A percentile compares a stretch with the other conserved stretches of the same genome.
Evolutionary conservation across 1,284 basidiomycete species (phyloP).

Genomic region (Ceratobasidium sp.): DNA sequence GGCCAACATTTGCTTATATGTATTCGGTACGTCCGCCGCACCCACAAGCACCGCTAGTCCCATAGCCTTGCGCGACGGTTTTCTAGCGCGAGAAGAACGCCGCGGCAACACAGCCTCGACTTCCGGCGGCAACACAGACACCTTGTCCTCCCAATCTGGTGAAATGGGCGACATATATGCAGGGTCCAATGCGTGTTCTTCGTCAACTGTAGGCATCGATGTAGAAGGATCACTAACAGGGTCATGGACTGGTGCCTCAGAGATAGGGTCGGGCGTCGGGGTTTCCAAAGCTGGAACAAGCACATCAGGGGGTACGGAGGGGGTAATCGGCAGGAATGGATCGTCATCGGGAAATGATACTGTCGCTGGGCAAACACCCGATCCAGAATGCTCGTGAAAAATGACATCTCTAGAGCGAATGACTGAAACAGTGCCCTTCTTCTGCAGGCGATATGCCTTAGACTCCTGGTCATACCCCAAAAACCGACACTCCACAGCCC

Average conservation of each 20-base stretch:
- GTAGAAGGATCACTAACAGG: too few relatives aligned
- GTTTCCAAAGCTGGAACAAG: too few relatives aligned
- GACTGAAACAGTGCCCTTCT: slow-evolving; percentile 10
- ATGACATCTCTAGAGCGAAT: slow-evolving; percentile 36
- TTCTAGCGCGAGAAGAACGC: too few relatives aligned
- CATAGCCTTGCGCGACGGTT: too few relatives aligned
- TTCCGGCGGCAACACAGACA: background rate
- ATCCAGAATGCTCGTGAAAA: slow-evolving; percentile 31
- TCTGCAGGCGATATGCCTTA: slow-evolving; percentile 27
- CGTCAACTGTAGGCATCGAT: too few relatives aligned
- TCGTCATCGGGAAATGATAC: too few relatives aligned
- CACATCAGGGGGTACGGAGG: too few relatives aligned
- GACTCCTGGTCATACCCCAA: slow-evolving; percentile 21
- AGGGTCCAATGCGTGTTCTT: too few relatives aligned
- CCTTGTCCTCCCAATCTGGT: slow-evolving; percentile 5
- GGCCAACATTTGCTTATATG: background rate
- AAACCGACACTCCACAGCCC: slow-evolving; percentile 6
- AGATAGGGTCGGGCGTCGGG: too few relatives aligned
- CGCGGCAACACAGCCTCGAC: background rate
- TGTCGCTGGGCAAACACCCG: slow-evolving; percentile 11
- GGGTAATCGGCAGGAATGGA: too few relatives aligned
- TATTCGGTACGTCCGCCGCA: background rate
- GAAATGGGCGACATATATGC: background rate
- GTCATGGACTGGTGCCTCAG: too few relatives aligned
- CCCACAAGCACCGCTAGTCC: background rate